Evolutionary conservation across 768 basidiomycete genomes (phyloP).

Genomic region (Lyophyllum shimeji): DNA sequence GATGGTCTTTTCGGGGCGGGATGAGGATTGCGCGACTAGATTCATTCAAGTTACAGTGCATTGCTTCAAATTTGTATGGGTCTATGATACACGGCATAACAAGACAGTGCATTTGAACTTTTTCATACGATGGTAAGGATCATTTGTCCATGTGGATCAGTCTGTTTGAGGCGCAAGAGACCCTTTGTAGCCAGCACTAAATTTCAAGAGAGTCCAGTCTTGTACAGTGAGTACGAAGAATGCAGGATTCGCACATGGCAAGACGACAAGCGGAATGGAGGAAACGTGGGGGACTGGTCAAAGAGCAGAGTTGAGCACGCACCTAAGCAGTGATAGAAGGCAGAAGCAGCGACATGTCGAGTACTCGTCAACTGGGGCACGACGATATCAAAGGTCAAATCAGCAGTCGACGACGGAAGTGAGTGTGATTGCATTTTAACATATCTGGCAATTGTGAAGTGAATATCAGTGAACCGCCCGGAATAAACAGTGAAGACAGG

Average conservation of each 20-base stretch:
- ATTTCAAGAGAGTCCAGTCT: slow-evolving; percentile 3
- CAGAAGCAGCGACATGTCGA: slow-evolving; percentile 75
- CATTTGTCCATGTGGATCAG: slow-evolving; percentile 49
- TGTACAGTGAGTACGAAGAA: slow-evolving; percentile 1
- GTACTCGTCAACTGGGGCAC: slow-evolving; percentile 68
- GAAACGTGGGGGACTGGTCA: not conserved
- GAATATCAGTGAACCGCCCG: slow-evolving; percentile 13
- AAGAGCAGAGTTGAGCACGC: slow-evolving; percentile 15
- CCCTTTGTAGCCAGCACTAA: slow-evolving; percentile 79
- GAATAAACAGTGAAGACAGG: slow-evolving; percentile 6
- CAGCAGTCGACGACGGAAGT: slow-evolving; percentile 43
- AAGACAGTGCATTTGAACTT: not conserved
- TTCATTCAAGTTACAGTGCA: too few species aligned
- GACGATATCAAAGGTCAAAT: slow-evolving; percentile 63
- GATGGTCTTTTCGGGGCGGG: too few species aligned
- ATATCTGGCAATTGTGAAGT: slow-evolving; percentile 53
- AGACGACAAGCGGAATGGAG: not conserved
- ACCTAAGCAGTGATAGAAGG: slow-evolving; percentile 88
- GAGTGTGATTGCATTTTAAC: slow-evolving; percentile 73
- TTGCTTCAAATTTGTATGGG: not conserved
- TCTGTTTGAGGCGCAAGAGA: slow-evolving; percentile 61
- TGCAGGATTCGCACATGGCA: not conserved
- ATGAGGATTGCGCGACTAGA: too few species aligned
- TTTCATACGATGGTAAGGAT: slow-evolving; percentile 10
- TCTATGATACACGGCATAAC: not conserved